phyloP scores from a whole-genome alignment of 441 rosid genomes.

The Theobroma grandiflorum region DNA sequence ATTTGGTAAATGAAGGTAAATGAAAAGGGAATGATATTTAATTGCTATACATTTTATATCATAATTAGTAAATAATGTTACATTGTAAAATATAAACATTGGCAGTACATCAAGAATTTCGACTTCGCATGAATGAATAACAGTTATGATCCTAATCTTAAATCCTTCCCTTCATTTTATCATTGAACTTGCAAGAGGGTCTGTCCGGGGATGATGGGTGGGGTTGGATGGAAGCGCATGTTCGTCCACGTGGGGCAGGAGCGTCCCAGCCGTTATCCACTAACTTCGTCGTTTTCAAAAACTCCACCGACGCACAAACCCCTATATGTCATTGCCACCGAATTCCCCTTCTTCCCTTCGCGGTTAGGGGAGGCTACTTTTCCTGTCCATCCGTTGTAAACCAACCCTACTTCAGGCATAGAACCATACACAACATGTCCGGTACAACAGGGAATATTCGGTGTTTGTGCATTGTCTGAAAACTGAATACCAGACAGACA shows the following conservation, averaged over 20 bases:
- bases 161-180: no score
- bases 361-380: neutral
- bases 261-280: constrained; percentile 23
- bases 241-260: constrained; percentile 9
- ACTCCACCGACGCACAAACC: constrained; percentile 19
- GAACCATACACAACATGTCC: neutral
- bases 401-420: neutral
- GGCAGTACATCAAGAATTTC: neutral
- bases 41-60: neutral
- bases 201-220: neutral
- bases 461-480: constrained; percentile 2
- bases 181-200: neutral
- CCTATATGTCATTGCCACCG: neutral
- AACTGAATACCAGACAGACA: neutral
- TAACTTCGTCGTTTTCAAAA: constrained; percentile 25
- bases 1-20: neutral
- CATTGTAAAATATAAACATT: no score
- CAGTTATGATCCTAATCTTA: no score
- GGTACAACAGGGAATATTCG: constrained; percentile 11
- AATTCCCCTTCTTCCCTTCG: neutral
- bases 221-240: constrained; percentile 17
- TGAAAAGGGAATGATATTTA: neutral
- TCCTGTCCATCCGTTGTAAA: neutral
- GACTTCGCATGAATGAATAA: no score
- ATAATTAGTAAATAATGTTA: no score